Base-by-base conservation (phyloP, 352 stramenopile species). In the Pythium phragmitis region DNA sequence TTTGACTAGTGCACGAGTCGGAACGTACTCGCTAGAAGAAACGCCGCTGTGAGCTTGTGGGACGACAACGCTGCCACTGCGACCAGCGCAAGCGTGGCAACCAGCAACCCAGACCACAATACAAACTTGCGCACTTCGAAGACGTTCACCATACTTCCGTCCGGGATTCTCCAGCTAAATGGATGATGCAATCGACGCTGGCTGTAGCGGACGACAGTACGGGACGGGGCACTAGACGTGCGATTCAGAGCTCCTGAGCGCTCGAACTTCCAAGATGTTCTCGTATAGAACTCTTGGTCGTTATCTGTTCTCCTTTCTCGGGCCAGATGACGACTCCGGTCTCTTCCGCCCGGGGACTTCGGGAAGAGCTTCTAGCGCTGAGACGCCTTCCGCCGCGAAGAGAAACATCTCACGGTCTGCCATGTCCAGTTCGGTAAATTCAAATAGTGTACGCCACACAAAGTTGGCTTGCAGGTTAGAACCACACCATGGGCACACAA, bases 1-100 rank as follows among this genome's bases (percentile, higher is more conserved):
- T 1, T 19, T 19, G 2, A 39, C 46, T 30, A 50, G 13, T 63
- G 2, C 21, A 33, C 34, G 19, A 59, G 23, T 19, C 4, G 37
- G 7, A 3, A 68, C 63, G 36, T 58, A 70, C 64, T 57, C 36
- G 65, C 65, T 33, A 71, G 33, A 3, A 67, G 49, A 42, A 70
- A 65, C 6, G 57, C 55, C 16, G 57, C 64, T 7, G 64, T 57
- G 41, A 70, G 50, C 30, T 65, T 70, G 57, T 70, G 64, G 6
- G 64, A 70, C 0, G 64, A 65, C 41, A 66, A 30, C 42, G 57
- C 57, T 3, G 57, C 64, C 13, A 70, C 57, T 7, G 51, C 56
- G 50, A 70, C 36, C 17, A 70, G 43, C 49, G 57, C 48, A 11
- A 62, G 19, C 34, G 64, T 49, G 28, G 36, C 64, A 28, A 43